A percentile compares a stretch with the other conserved stretches of the same genome.
These are phyloP conservation scores for Arthrobotrys sinensis DNA, from an alignment of 2,329 filamentous ascomycete genomes.

Conservation along the genomic window DNA sequence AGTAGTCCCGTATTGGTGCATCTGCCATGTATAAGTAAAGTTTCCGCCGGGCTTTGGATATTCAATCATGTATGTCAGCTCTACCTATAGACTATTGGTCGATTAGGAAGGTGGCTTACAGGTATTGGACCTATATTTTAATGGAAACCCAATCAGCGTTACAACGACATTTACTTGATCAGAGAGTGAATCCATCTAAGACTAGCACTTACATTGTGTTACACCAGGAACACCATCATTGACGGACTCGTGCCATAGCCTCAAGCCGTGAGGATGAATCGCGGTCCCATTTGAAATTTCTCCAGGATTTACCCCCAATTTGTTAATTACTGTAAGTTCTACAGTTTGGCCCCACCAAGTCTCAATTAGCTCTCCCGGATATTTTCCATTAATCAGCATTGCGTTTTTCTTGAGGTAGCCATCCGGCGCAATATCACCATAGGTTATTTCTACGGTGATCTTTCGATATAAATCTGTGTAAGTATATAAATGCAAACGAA, in stretches of 20 bases:
- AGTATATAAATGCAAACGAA: not conserved
- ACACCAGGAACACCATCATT: constrained; percentile 73
- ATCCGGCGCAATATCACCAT: constrained; percentile 70
- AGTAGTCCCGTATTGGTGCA: constrained; percentile 36
- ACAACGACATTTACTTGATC: not conserved
- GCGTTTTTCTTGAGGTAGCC: constrained; percentile 69
- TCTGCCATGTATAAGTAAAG: constrained; percentile 21
- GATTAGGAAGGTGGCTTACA: not conserved
- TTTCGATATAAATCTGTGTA: not conserved
- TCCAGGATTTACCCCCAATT: constrained; percentile 1
- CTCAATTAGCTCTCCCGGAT: constrained; percentile 77
- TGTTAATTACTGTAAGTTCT: constrained; percentile 30
- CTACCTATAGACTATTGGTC: too few species aligned
- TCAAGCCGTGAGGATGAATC: constrained; percentile 30
- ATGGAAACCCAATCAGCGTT: too few species aligned
- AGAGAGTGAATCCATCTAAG: not conserved
- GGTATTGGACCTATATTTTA: constrained; percentile 68
- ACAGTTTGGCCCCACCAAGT: constrained; percentile 74
- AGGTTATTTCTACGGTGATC: constrained; percentile 28
- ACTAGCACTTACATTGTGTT: constrained; percentile 68
- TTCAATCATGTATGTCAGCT: not conserved
- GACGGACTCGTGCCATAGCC: constrained; percentile 66
- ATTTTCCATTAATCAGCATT: constrained; percentile 75
- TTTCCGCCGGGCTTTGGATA: constrained; percentile 1
- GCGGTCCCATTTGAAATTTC: constrained; percentile 33